Evolutionary conservation across 345 rosid species (phyloP).

Genomic region (Carallia brachiata): DNA sequence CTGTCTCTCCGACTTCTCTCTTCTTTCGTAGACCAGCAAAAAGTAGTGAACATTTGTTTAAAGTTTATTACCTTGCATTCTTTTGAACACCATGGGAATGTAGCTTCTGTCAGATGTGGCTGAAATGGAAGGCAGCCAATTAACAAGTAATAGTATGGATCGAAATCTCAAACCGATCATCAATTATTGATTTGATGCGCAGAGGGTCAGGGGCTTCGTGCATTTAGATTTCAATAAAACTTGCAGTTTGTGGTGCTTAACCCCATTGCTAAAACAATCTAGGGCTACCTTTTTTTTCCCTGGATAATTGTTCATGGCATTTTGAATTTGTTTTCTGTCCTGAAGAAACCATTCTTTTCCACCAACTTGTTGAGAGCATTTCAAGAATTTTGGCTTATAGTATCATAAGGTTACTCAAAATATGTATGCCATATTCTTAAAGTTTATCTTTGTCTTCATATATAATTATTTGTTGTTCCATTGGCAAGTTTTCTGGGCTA

Average conservation of each 20-base stretch:
- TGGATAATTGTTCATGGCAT: conserved; percentile 10
- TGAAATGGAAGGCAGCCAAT: no score
- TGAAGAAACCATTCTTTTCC: conserved; percentile 44
- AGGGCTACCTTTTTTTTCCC: conserved; percentile 5
- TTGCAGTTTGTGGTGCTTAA: conserved; percentile 1
- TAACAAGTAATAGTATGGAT: no score
- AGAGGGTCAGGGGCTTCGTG: background rate
- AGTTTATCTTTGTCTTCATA: conserved; percentile 1
- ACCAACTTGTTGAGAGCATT: conserved; percentile 22
- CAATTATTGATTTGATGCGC: background rate
- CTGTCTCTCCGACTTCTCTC: no score
- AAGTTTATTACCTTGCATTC: no score
- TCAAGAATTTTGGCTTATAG: conserved; percentile 32
- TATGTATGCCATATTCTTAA: conserved; percentile 15
- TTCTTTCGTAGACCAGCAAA: no score
- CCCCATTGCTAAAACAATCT: conserved; percentile 14
- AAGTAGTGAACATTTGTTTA: no score
- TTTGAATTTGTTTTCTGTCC: background rate
- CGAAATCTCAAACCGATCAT: no score
- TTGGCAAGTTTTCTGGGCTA: background rate
- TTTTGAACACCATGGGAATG: no score
- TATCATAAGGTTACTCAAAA: conserved; percentile 24
- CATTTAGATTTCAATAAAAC: conserved; percentile 3
- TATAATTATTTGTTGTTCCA: background rate
- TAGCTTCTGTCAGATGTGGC: no score